These are phyloP conservation scores for Plectosphaerella sp. DNA, from an alignment of 2,329 filamentous ascomycete genomes.

Conservation along the genomic window DNA sequence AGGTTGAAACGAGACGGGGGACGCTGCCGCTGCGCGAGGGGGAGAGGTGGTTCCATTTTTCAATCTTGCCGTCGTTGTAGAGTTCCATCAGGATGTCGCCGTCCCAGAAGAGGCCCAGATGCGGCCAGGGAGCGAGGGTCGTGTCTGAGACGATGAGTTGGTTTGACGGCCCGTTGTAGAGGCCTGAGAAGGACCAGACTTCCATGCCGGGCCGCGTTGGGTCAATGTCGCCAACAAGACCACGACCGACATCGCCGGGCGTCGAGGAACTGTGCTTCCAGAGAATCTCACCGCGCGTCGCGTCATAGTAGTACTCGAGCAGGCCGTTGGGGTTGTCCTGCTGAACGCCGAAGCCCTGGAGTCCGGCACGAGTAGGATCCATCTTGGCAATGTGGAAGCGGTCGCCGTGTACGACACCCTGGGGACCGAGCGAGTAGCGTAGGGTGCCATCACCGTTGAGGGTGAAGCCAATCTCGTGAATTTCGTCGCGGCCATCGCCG, in stretches of 20 bases:
- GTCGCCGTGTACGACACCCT: conserved; percentile 15
- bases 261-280: conserved; percentile 12
- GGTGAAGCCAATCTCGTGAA: conserved; percentile 15
- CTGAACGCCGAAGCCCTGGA: conserved; percentile 16
- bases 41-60: conserved; percentile 13
- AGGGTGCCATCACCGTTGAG: conserved; percentile 15
- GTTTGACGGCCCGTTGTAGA: conserved; percentile 13
- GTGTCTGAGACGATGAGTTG: conserved; percentile 1
- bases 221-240: conserved; percentile 16
- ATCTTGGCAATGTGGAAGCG: conserved; percentile 17
- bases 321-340: conserved; percentile 12
- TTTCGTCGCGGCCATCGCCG: conserved; percentile 13
- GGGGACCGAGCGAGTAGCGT: conserved; percentile 11
- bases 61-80: conserved; percentile 17
- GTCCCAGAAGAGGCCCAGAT: conserved; percentile 10
- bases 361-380: conserved; percentile 11
- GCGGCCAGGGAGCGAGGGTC: conserved; percentile 3
- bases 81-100: conserved; percentile 14
- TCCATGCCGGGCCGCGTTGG: conserved; percentile 13
- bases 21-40: not conserved
- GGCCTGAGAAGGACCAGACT: conserved; percentile 14
- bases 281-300: conserved; percentile 8
- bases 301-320: conserved; percentile 18
- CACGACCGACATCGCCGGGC: conserved; percentile 10
- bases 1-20: conserved; percentile 1